Evolutionary conservation across 1,284 basidiomycete genomes (phyloP), one percentile per base, ranked within the genome.

Genomic region (Chiua sp.): DNA sequence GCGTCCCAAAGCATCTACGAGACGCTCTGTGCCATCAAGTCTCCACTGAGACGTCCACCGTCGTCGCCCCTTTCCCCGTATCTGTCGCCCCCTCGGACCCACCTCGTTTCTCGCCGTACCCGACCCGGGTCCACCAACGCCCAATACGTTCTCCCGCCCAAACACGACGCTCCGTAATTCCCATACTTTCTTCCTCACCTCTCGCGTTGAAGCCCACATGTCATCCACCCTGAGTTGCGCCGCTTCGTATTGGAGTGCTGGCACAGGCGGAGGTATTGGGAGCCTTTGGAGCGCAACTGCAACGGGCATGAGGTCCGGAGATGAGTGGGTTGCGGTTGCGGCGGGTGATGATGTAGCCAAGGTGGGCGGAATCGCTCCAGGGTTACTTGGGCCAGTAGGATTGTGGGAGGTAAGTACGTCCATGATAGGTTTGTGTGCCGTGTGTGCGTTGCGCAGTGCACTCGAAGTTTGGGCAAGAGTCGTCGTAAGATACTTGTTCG

Each of bases 181-280:
- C 66, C 88, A 78, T 12, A 90, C 85, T 63, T 89, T 85, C 56
- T 79, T 79, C 23, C 90, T 80, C n/a, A 84, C 82, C 33, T 83
- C 82, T 44, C 77, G 80, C 4, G 87, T 88, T 55, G 82, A 81
- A 55, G 84, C 82, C 87, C 88, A 91, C 32, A 92, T 79, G 47
- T 87, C 84, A 44, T 79, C 78, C 15, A 87, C 78, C 59, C 78
- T 79, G 70, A 92, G 86, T 68, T 91, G 88, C 53, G 84, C 85
- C 8, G 84, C 81, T 70, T 92, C 90, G 71, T 92, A 92, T 59
- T 80, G 77, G 35, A 92, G 82, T 13, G 87, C 87, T 62, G 87
- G 83, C 28, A 87, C 86, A 33, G 88, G 85, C 61, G 70, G 72
- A 13, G 53, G 55, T n/a, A 61, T 52, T 7, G 70, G 70, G 26